phyloP scores from a whole-genome alignment of 441 rosid species.

The Populus hybrid region DNA sequence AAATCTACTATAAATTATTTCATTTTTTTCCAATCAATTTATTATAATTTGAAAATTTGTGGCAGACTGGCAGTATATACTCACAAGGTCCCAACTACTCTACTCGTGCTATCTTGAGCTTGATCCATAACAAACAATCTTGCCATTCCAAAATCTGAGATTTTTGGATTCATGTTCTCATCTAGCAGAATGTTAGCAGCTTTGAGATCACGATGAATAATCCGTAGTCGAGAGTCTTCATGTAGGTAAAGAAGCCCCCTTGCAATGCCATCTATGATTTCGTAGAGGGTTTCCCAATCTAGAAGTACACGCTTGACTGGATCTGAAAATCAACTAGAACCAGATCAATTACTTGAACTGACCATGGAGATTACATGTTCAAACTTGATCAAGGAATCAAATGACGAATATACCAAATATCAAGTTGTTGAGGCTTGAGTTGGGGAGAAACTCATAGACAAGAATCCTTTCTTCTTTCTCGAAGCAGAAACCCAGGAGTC shows the following conservation, averaged over 20 bases:
- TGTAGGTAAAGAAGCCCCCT: constrained; percentile 32
- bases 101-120: constrained; percentile 15
- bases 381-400: no score
- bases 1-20: no score
- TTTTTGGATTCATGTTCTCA: no score
- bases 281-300: constrained; percentile 20
- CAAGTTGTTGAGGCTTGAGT: no score
- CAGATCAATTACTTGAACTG: neutral
- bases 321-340: constrained; percentile 4
- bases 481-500: constrained; percentile 13
- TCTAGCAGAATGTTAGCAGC: no score
- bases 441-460: no score
- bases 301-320: constrained; percentile 11
- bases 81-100: constrained; percentile 25
- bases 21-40: no score
- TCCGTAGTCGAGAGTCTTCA: constrained; percentile 23
- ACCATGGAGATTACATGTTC: no score
- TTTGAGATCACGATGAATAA: constrained; percentile 15
- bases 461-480: neutral
- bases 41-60: no score
- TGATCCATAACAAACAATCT: constrained; percentile 12
- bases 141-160: no score
- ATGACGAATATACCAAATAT: no score
- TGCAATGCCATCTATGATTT: constrained; percentile 22
- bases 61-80: neutral